Conservation (phyloP, 2,329 filamentous ascomycete genomes). For the Talaromyces rugulosus region DNA sequence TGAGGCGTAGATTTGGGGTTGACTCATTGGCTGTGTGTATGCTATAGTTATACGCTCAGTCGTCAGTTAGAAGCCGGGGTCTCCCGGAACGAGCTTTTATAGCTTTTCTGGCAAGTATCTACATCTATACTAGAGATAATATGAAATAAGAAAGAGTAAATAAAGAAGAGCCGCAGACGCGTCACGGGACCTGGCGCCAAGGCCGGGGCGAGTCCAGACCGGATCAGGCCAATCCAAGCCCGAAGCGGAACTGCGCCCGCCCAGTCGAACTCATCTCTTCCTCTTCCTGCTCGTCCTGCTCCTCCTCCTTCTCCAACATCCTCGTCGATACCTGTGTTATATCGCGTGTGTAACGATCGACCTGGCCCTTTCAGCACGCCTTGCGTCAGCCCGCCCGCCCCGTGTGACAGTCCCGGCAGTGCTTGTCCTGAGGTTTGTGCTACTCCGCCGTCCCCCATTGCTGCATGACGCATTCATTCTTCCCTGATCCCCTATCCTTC, state of each 20-base stretch:
- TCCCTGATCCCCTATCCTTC: neutral
- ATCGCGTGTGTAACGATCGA: neutral
- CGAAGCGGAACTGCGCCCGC: neutral
- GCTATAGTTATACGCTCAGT: neutral
- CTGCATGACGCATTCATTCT: constrained; percentile 14
- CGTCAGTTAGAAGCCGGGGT: neutral
- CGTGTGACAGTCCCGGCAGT: constrained; percentile 7
- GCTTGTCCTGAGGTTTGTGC: constrained; percentile 15
- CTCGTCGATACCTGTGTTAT: neutral
- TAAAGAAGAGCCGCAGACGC: neutral
- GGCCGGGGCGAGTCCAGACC: neutral
- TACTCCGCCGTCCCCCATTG: constrained; percentile 4
- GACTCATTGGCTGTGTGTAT: neutral
- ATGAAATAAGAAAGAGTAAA: no score
- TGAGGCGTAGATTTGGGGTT: neutral
- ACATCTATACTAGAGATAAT: neutral
- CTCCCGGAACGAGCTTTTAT: neutral
- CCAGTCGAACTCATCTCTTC: neutral
- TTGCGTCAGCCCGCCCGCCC: constrained; percentile 4
- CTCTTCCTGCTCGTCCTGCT: neutral
- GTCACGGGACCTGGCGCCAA: neutral
- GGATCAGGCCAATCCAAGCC: neutral
- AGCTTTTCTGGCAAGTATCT: neutral
- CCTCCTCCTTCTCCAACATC: neutral
- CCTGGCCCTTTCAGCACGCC: neutral